Conservation (phyloP, 2,329 filamentous ascomycete genomes). For the Chrysoporthe deuterocubensis region DNA sequence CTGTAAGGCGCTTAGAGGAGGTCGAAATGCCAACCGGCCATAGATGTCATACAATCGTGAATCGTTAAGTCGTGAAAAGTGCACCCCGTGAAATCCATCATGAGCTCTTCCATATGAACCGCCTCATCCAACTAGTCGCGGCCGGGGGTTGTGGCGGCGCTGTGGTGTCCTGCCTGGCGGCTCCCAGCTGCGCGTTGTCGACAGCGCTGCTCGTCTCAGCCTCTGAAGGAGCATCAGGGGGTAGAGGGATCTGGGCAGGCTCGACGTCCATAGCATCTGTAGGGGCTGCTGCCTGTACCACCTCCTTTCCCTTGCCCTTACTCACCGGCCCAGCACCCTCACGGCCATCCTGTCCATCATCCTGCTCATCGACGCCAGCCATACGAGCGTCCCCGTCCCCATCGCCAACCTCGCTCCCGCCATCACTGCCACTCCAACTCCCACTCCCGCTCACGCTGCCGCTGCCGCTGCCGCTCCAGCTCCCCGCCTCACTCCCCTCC, state of each 20-base stretch:
- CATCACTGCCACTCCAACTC: slow-evolving; percentile 32
- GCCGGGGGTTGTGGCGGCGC: slow-evolving; percentile 10
- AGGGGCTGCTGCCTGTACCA: background rate
- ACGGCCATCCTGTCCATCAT: background rate
- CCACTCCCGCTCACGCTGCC: slow-evolving; percentile 32
- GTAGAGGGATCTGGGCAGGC: slow-evolving; percentile 8
- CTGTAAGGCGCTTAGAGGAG: background rate
- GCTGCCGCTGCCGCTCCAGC: slow-evolving; percentile 36
- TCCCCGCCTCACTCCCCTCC: slow-evolving; percentile 33
- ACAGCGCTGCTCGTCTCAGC: slow-evolving; percentile 11
- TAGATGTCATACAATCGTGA: slow-evolving; percentile 41
- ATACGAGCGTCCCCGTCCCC: slow-evolving; percentile 28
- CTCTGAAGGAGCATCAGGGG: background rate
- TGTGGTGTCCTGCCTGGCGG: slow-evolving; percentile 2
- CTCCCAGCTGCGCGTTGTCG: slow-evolving; percentile 4
- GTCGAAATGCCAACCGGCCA: background rate
- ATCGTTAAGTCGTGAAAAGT: slow-evolving; percentile 40
- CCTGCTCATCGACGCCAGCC: slow-evolving; percentile 6
- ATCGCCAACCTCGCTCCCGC: slow-evolving; percentile 30
- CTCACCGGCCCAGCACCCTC: background rate
- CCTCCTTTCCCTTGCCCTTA: slow-evolving; percentile 29
- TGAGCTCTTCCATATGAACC: slow-evolving; percentile 43
- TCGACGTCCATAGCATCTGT: slow-evolving; percentile 27
- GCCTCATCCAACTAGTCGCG: slow-evolving; percentile 19
- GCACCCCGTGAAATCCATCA: slow-evolving; percentile 44